Percentiles rank a stretch among this genome's conserved stretches.
Conservation (phyloP, 768 basidiomycete species). For the Rhizopogon vesiculosus region DNA sequence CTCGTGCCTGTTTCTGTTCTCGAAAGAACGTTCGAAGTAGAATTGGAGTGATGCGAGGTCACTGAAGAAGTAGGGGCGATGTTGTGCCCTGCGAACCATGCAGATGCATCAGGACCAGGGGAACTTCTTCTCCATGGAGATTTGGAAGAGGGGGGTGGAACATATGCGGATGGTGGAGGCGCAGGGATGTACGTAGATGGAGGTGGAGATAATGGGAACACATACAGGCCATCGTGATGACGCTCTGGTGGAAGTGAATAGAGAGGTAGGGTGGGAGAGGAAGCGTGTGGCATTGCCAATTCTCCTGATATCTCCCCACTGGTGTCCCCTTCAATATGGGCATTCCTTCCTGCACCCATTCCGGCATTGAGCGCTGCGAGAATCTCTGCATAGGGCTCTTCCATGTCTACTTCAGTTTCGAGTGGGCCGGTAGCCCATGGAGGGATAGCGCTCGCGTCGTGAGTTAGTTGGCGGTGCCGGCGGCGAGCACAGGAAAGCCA, state of each 20-base stretch:
- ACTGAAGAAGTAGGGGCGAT: slow-evolving; percentile 21
- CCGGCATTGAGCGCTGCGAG: slow-evolving; percentile 18
- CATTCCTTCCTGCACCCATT: slow-evolving; percentile 6
- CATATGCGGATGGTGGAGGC: slow-evolving; percentile 26
- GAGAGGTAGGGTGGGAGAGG: slow-evolving; percentile 22
- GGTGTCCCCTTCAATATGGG: slow-evolving; percentile 16
- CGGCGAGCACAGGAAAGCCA: slow-evolving; percentile 30
- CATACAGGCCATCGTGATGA: slow-evolving; percentile 11
- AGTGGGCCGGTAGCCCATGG: slow-evolving; percentile 14
- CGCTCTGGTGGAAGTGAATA: slow-evolving; percentile 4
- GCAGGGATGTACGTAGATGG: not conserved
- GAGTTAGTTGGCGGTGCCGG: slow-evolving; percentile 20
- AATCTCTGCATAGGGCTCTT: slow-evolving; percentile 23
- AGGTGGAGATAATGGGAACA: slow-evolving; percentile 20
- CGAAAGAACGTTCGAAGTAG: slow-evolving; percentile 8
- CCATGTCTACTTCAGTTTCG: slow-evolving; percentile 19
- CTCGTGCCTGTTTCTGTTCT: slow-evolving; percentile 21
- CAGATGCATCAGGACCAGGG: slow-evolving; percentile 21
- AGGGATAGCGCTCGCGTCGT: slow-evolving; percentile 11
- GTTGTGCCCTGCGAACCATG: slow-evolving; percentile 21
- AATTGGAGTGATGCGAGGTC: slow-evolving; percentile 21
- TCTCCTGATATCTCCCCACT: slow-evolving; percentile 15
- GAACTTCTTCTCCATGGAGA: slow-evolving; percentile 16
- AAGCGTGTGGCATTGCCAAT: slow-evolving; percentile 7
- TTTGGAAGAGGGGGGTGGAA: not conserved